Percentiles rank a stretch among this genome's conserved stretches.
Conservation (phyloP, 23 red algal species). For the Chondrus crispus region DNA sequence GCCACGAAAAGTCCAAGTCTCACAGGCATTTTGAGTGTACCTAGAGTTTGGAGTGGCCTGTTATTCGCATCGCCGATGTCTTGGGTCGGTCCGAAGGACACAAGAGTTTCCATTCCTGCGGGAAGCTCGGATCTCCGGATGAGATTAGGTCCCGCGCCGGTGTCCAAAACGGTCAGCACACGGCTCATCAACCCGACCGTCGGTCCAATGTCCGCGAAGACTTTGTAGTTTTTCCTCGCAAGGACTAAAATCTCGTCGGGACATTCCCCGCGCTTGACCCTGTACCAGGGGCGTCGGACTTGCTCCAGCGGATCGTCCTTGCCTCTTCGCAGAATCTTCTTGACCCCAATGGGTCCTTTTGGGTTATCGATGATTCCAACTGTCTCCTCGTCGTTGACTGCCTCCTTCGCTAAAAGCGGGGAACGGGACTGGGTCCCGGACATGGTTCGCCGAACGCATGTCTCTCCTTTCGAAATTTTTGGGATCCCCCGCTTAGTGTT, state of each 20-base stretch:
- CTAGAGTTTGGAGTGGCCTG: background rate
- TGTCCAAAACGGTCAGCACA: background rate
- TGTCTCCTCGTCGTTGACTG: too few species aligned
- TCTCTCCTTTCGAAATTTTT: too few species aligned
- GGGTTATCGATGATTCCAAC: too few species aligned
- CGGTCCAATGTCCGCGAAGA: background rate
- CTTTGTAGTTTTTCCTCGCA: background rate
- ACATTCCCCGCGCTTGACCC: too few species aligned
- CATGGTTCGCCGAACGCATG: too few species aligned
- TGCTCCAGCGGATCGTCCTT: too few species aligned
- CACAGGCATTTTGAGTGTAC: background rate
- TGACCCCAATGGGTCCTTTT: too few species aligned
- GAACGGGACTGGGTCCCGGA: too few species aligned
- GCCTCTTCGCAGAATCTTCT: too few species aligned
- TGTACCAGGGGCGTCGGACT: too few species aligned
- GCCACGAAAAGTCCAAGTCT: background rate
- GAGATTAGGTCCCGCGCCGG: background rate
- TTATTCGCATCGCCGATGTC: background rate
- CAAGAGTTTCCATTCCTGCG: background rate
- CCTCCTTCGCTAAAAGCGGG: too few species aligned
- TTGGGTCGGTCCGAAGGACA: background rate
- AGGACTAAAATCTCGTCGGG: background rate
- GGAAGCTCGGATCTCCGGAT: background rate
- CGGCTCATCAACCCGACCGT: background rate
- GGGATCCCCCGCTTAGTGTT: too few species aligned